Evolutionary conservation across 2,329 filamentous ascomycete genomes (phyloP), one percentile per base, ranked within the genome.

Genomic region (Hypoxylon sp.): DNA sequence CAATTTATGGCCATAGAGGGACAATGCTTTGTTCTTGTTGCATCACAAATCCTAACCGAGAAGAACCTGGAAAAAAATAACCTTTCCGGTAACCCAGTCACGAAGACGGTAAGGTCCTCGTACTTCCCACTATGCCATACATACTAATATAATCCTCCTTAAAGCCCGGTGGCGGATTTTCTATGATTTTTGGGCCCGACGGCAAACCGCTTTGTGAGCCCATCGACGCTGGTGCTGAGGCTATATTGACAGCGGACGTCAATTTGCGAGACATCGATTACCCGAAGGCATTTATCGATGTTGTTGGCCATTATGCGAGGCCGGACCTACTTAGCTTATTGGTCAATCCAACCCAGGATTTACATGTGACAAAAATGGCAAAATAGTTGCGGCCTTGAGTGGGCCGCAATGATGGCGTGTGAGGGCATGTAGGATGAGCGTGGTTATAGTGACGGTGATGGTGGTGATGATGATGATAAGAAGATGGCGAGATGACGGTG

Each of bases 131-230:
- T 43, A 57, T 47, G 25, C 39, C 46, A 23, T n/a, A 60, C n/a
- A 55, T 47, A 55, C 65, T 74, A 67, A 74, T 46, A 53, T 39
- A 46, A 57, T 27, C 8, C 34, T 32, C 34, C 46, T 51, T 45
- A 3, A 57, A 76, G 70, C 78, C 78, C 0, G 78, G 79, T 2
- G 82, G 82, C 21, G 85, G 85, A 1, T 81, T 81, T 57, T 81
- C 82, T 2, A 83, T 82, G 64, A 80, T 86, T 21, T 83, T 84
- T 62, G 84, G 81, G 0, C 85, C 85, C 0, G 84, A 87, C 68
- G 85, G 85, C 1, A 75, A 82, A 27, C 73, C 80, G 3, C 68
- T 87, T 43, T 81, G 78, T 2, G 77, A 81, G 37, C 72, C 78
- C 0, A 34, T 81, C 58, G 74, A 75, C 2, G 74, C 76, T 12